Percentiles rank a stretch among this genome's conserved stretches.
Evolutionary conservation across 176 grass and related monocot genomes (phyloP).

Genomic region (Rhipidocladum racemiflorum): DNA sequence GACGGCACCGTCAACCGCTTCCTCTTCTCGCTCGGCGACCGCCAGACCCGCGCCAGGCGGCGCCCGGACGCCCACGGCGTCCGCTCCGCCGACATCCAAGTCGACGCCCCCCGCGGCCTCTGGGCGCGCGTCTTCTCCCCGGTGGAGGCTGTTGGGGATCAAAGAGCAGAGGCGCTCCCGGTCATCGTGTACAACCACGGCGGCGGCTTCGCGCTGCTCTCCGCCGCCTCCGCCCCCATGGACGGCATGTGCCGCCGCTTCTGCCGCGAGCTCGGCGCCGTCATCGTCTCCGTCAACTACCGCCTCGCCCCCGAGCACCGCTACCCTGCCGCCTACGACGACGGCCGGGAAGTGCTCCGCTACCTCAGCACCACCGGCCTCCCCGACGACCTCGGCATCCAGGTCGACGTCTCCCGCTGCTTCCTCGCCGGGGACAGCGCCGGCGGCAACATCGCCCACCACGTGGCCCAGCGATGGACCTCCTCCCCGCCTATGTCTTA

Average conservation of each 20-base stretch:
- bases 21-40: constrained; percentile 39
- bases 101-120: constrained; percentile 26
- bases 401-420: not conserved
- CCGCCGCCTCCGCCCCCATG: constrained; percentile 28
- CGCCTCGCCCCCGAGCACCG: constrained; percentile 45
- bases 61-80: constrained; percentile 30
- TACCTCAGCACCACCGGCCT: constrained; percentile 13
- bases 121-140: constrained; percentile 52
- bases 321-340: constrained; percentile 31
- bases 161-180: too few relatives aligned
- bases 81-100: constrained; percentile 36
- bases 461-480: constrained; percentile 42
- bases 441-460: constrained; percentile 59
- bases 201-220: constrained; percentile 51
- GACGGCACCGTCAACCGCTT: constrained; percentile 52
- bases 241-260: constrained; percentile 44
- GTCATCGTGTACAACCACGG: constrained; percentile 54
- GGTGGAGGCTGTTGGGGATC: too few relatives aligned
- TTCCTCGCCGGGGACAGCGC: constrained; percentile 53
- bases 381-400: not conserved
- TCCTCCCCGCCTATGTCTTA: not conserved
- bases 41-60: not conserved
- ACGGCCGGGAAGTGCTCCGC: constrained; percentile 31
- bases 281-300: constrained; percentile 40
- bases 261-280: constrained; percentile 15